Base-by-base conservation (phyloP, 2,329 filamentous ascomycete species). In the Colletotrichum australisinense region DNA sequence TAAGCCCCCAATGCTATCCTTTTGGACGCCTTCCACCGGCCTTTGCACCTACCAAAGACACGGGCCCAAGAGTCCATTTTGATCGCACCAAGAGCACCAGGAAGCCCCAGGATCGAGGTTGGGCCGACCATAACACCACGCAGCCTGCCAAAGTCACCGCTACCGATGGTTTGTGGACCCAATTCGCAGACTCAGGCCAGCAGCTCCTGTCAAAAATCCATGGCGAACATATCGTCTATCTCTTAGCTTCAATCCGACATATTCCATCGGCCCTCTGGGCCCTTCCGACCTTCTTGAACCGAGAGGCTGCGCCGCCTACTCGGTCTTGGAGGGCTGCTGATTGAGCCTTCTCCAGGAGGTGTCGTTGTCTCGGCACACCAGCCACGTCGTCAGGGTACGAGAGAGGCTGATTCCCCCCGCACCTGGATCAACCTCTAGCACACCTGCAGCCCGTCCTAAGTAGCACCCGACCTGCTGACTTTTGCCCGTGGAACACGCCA, bases 321-420 rank as follows among this genome's bases (percentile, higher is more conserved):
- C 2, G 5, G 60, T 69, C 60, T 62, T 62, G 67, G 55, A 19
- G 38, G 7, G 24, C 59, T 6, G 26, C 5, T n/a, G 42, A 35
- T 26, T 32, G 67, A 70, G 70, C 70, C 67, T 73, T 70, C 66
- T 70, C 49, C 32, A 56, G 56, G 60, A 66, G 56, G 67, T 73
- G 71, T 70, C 55, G 67, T 73, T 52, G 71, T 70, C 67, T 73
- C 35, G 71, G 67, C 56, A 73, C 67, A 60, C 55, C 70, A 70
- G 55, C 67, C 60, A 69, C 32, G 55, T 64, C 70, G 49, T 42
- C 49, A 28, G 63, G 49, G 32, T 56, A 35, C 32, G 22, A 24
- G 53, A 72, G 69, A 65, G 71, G 67, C 71, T 66, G 71, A 70
- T 66, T 32, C 58, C 46, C 70, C 69, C 56, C 65, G 67, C 70